Percentiles rank a stretch among this genome's conserved stretches.
Evolutionary conservation across 805 yeast species (phyloP).

Genomic region (Candida michaelii): DNA sequence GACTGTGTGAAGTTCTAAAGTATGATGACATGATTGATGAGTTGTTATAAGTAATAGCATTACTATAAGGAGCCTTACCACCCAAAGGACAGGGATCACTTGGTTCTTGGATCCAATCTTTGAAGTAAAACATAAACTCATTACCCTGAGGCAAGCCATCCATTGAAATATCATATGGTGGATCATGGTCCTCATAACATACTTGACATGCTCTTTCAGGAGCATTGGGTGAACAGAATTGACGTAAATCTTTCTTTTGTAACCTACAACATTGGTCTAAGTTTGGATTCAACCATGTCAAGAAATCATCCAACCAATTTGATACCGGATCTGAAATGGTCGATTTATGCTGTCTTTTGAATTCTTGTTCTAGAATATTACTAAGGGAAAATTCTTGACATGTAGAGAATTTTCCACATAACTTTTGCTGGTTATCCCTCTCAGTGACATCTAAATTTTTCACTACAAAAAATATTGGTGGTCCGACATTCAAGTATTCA

Average conservation of each 20-base stretch:
- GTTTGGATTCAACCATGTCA: constrained; percentile 83
- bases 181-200: constrained; percentile 62
- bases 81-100: constrained; percentile 94
- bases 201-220: constrained; percentile 71
- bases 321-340: constrained; percentile 81
- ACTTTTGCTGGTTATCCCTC: constrained; percentile 60
- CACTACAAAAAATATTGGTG: constrained; percentile 88
- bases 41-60: constrained; percentile 49
- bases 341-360: constrained; percentile 60
- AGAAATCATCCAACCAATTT: constrained; percentile 90
- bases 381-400: constrained; percentile 78
- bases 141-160: constrained; percentile 74
- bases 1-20: constrained; percentile 79
- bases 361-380: constrained; percentile 82
- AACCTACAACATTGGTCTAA: constrained; percentile 83
- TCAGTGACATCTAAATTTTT: constrained; percentile 62
- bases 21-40: constrained; percentile 52
- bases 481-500: constrained; percentile 76
- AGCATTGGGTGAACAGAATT: constrained; percentile 65
- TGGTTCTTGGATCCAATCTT: constrained; percentile 79
- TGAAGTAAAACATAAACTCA: constrained; percentile 69
- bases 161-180: constrained; percentile 71
- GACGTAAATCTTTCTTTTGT: constrained; percentile 46
- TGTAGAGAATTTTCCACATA: constrained; percentile 86
- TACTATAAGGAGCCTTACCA: constrained; percentile 88